Percentiles rank a stretch among this genome's conserved stretches.
phyloP scores from a whole-genome alignment of 2,329 filamentous ascomycete genomes.

The Colletotrichum falcatum region DNA sequence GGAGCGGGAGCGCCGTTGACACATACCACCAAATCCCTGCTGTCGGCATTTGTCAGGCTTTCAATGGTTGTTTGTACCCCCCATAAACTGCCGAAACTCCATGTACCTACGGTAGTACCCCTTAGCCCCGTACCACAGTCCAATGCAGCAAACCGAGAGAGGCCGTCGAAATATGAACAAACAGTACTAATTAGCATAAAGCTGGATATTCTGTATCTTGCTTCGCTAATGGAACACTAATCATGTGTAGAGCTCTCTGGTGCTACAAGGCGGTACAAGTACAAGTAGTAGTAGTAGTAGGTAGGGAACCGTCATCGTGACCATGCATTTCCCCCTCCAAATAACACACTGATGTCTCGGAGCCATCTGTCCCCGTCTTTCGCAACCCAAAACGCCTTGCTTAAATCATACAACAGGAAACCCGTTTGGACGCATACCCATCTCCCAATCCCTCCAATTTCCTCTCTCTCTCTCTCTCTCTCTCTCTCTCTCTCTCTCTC shows the following conservation, averaged over 20 bases:
- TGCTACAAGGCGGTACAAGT: constrained; percentile 27
- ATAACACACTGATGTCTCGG: neutral
- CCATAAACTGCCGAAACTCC: constrained; percentile 4
- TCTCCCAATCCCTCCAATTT: neutral
- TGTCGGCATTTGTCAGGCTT: neutral
- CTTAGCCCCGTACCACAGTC: neutral
- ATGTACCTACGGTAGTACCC: too few species aligned
- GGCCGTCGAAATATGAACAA: neutral
- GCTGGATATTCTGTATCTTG: neutral
- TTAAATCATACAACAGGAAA: constrained; percentile 29
- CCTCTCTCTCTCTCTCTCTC: neutral
- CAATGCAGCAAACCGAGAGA: neutral
- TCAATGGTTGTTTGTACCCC: neutral
- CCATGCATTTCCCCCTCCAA: constrained; percentile 9
- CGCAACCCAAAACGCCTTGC: constrained; percentile 35
- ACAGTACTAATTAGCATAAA: constrained; percentile 27
- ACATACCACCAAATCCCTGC: constrained; percentile 25
- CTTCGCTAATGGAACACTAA: neutral
- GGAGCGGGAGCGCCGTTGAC: constrained; percentile 70
- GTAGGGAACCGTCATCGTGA: constrained; percentile 24
- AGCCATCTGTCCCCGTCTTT: constrained; percentile 6
- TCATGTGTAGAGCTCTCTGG: neutral
- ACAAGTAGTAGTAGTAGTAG: too few species aligned
- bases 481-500: neutral
- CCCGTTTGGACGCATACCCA: neutral